phyloP scores from a whole-genome alignment of 129 eudicot genomes.

The Chrysanthemum makinoi region DNA sequence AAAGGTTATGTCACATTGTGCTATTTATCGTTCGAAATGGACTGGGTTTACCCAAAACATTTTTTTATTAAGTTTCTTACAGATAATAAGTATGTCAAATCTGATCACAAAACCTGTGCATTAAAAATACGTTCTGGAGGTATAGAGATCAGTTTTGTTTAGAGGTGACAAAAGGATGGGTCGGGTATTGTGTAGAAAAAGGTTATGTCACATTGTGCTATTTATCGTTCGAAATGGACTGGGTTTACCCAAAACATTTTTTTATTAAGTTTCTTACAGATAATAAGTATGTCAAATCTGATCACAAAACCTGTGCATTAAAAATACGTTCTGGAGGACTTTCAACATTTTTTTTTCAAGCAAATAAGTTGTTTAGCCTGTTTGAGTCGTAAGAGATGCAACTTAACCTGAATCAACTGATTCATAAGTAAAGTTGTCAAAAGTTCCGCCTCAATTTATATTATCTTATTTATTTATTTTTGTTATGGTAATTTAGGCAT shows the following conservation, averaged over 20 bases:
- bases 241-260: background rate
- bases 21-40: background rate
- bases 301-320: no score
- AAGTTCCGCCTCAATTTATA: background rate
- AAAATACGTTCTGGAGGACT: no score
- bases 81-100: no score
- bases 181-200: no score
- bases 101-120: no score
- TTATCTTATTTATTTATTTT: background rate
- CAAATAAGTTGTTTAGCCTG: background rate
- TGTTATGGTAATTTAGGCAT: background rate
- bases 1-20: no score
- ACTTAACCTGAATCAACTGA: background rate
- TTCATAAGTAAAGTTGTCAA: background rate
- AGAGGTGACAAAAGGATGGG: background rate
- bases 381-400: background rate
- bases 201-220: no score
- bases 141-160: constrained; percentile 17
- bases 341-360: background rate
- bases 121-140: no score
- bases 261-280: no score
- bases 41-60: background rate
- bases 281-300: no score
- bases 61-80: no score
- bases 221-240: background rate